A percentile compares a stretch with the other conserved stretches of the same genome.
Evolutionary conservation across 768 basidiomycete species (phyloP).

Genomic region (Paxillus involutus): DNA sequence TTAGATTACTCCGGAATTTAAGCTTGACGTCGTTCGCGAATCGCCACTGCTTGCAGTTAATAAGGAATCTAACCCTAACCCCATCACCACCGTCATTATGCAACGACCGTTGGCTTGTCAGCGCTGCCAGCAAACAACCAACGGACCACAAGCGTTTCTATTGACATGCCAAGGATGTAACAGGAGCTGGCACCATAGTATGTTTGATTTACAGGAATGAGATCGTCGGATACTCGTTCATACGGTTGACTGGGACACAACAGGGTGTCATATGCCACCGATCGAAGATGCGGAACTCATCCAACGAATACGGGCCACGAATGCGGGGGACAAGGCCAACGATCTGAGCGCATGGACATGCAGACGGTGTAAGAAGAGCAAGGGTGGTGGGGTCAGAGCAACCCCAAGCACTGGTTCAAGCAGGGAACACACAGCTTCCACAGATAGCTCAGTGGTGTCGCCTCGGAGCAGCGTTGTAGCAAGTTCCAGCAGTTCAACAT

Average conservation of each 20-base stretch:
- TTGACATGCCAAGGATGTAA: constrained; percentile 33
- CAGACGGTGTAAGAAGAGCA: constrained; percentile 29
- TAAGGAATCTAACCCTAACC: constrained; percentile 25
- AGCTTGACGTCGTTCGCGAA: too few species aligned
- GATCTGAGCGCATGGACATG: constrained; percentile 28
- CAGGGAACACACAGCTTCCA: constrained; percentile 7
- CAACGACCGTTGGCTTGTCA: constrained; percentile 11
- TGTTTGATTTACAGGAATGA: neutral
- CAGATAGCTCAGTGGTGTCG: neutral
- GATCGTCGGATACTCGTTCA: neutral
- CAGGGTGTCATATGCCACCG: constrained; percentile 35
- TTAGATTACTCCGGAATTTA: too few species aligned
- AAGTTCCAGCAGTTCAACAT: neutral
- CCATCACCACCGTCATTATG: constrained; percentile 1
- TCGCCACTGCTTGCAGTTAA: too few species aligned
- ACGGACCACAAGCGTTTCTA: constrained; percentile 29
- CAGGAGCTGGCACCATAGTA: constrained; percentile 37
- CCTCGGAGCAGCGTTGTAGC: neutral
- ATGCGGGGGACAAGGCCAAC: constrained; percentile 20
- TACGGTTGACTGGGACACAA: neutral
- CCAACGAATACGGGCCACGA: constrained; percentile 23
- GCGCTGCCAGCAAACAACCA: constrained; percentile 26
- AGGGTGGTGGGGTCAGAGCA: neutral
- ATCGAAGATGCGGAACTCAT: constrained; percentile 27
- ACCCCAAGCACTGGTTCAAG: constrained; percentile 4